phyloP scores from a whole-genome alignment of 1,284 basidiomycete species.

The Fomes fomentarius region DNA sequence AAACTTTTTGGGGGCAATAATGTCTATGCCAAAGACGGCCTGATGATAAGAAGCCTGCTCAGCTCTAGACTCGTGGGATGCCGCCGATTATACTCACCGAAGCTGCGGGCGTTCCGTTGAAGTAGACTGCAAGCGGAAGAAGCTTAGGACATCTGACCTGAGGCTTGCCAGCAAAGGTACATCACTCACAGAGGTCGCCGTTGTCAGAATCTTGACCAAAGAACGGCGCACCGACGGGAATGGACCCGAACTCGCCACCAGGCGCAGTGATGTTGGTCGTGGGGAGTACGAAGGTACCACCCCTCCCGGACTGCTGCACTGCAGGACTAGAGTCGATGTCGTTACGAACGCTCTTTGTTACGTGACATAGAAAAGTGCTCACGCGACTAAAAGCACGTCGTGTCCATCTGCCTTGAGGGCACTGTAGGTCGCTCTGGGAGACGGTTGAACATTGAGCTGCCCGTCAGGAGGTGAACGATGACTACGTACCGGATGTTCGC shows the following conservation, averaged over 20 bases:
- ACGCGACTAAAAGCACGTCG: slow-evolving; percentile 33
- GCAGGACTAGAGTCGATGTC: slow-evolving; percentile 25
- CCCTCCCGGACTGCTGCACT: slow-evolving; percentile 34
- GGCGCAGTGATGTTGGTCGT: slow-evolving; percentile 33
- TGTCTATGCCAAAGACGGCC: slow-evolving; percentile 32
- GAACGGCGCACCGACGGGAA: slow-evolving; percentile 32
- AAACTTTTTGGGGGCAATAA: slow-evolving; percentile 31
- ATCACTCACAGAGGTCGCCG: slow-evolving; percentile 30
- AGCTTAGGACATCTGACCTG: slow-evolving; percentile 15
- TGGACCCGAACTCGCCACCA: slow-evolving; percentile 32
- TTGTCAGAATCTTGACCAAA: slow-evolving; percentile 31
- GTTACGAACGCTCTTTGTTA: not conserved
- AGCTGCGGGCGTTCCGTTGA: slow-evolving; percentile 35
- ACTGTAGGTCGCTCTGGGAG: slow-evolving; percentile 31
- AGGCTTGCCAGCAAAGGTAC: not conserved
- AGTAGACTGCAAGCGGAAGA: slow-evolving; percentile 27
- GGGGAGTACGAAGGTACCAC: slow-evolving; percentile 33
- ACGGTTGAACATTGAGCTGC: not conserved
- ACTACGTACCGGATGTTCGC: slow-evolving; percentile 35
- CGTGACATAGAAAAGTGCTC: slow-evolving; percentile 3
- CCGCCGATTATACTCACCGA: slow-evolving; percentile 13
- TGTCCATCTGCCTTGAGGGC: slow-evolving; percentile 31
- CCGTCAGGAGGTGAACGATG: not conserved
- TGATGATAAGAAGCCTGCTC: slow-evolving; percentile 10
- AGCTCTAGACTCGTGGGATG: not conserved